Base-by-base conservation (phyloP, 2,329 filamentous ascomycete genomes). In the Fusarium irregulare region DNA sequence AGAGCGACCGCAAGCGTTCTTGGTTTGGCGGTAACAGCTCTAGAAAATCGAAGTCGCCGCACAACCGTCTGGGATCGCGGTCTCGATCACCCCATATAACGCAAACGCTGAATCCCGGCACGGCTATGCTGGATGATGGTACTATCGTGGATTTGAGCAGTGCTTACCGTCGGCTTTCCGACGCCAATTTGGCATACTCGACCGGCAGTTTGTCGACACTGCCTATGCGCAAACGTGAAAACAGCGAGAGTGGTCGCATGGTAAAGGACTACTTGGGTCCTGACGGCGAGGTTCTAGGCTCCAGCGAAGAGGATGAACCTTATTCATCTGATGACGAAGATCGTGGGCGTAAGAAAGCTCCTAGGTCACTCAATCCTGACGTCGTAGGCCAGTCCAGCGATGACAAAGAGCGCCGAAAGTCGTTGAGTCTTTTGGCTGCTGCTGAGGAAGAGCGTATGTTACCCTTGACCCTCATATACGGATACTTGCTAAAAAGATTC, bases 391-490 rank as follows among this genome's bases (percentile, higher is more conserved):
- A 80, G 41, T 74, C 73, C 6, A 75, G 76, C 7, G 79, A 80
- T 25, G 80, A 79, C 76, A 78, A 81, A 73, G 68, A 79, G 69
- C 76, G 79, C 67, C 80, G 81, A 62, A 83, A 83, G 72, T 83
- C 86, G 1, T 82, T 84, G 76, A 93, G 90, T 74, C 78, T 94
- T 59, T 81, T 94, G 56, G 92, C 91, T 41, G 92, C 91, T 9
- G 90, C 91, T 1, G 91, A 95, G 76, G 91, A 93, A 84, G 92
- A 95, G 77, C 87, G 93, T 93, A 84, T 76, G 91, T 20, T 85
- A 32, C 13, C 25, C 13, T 28, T 18, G 20, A n/a, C 40, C 49
- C 30, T 46, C 23, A 11, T 18, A 44, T 12, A 34, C 12, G 9
- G 5, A 34, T 11, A 45, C 9, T 37, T 13, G 28, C 64, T 71